Percentiles rank a stretch among this genome's conserved stretches.
Evolutionary conservation across 2,329 filamentous ascomycete genomes (phyloP).

Genomic region (Cadophora malorum): DNA sequence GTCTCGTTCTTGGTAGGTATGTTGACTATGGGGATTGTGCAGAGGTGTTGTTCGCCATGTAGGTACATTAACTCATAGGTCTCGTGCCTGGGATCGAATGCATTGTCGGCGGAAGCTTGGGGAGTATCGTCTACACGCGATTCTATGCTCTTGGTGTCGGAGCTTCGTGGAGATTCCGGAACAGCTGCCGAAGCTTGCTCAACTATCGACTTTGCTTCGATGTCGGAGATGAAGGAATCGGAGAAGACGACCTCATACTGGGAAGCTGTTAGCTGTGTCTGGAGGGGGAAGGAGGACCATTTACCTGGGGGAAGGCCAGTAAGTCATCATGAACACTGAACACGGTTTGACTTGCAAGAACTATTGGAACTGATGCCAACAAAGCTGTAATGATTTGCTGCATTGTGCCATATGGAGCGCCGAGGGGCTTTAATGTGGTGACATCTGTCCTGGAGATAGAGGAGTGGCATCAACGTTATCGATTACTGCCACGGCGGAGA

Average conservation of each 20-base stretch:
- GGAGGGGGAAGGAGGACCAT: constrained; percentile 24
- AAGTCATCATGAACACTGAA: constrained; percentile 78
- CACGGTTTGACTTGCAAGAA: constrained; percentile 59
- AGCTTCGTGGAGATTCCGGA: constrained; percentile 33
- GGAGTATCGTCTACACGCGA: constrained; percentile 29
- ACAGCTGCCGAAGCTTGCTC: constrained; percentile 39
- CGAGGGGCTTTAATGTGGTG: background rate
- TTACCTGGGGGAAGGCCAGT: constrained; percentile 73
- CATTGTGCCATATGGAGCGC: constrained; percentile 44
- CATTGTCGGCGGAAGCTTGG: constrained; percentile 18
- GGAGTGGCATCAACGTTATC: constrained; percentile 9
- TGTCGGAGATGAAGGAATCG: constrained; percentile 63
- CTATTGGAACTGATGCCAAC: constrained; percentile 44
- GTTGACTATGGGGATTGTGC: constrained; percentile 66
- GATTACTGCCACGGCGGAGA: background rate
- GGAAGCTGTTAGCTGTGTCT: constrained; percentile 32
- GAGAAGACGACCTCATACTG: constrained; percentile 71
- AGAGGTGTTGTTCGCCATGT: constrained; percentile 65
- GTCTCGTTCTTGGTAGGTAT: constrained; percentile 54
- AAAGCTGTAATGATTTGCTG: constrained; percentile 39
- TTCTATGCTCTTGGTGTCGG: constrained; percentile 38
- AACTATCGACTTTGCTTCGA: constrained; percentile 59
- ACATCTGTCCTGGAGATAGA: background rate
- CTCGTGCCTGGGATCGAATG: constrained; percentile 38
- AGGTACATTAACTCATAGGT: constrained; percentile 67